Evolutionary conservation across 306 rosid species (phyloP).

Genomic region (Cucurbita maxima): DNA sequence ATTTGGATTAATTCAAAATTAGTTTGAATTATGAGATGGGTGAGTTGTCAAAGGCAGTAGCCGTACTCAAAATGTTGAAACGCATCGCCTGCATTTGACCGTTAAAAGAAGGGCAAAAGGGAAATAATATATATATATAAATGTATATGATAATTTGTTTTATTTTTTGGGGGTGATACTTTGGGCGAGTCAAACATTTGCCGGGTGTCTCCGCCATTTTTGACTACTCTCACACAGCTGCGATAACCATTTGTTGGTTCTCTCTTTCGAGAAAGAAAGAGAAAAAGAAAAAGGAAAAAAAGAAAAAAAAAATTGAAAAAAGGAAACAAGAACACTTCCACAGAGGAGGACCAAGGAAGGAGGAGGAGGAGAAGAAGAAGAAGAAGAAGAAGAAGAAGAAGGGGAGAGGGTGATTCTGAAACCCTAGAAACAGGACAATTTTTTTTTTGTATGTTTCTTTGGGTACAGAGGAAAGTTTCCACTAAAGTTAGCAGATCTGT

Average conservation of each 20-base stretch:
- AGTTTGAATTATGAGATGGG: neutral
- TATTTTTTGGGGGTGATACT: neutral
- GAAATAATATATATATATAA: neutral
- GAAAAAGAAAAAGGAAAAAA: neutral
- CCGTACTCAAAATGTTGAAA: neutral
- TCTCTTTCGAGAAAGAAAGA: neutral
- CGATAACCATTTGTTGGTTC: neutral
- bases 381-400: neutral
- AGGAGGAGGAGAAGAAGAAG: neutral
- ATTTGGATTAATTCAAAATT: no score
- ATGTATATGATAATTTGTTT: neutral
- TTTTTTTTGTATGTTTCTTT: neutral
- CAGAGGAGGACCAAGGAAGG: neutral
- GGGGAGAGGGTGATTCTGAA: neutral
- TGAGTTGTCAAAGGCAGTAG: neutral
- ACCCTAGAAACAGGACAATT: neutral
- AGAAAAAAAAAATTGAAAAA: no score
- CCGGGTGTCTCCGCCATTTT: constrained; percentile 4
- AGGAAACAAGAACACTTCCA: no score
- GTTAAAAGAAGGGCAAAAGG: neutral
- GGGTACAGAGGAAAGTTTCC: neutral
- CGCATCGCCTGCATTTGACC: constrained; percentile 5
- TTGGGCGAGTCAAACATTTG: constrained; percentile 9
- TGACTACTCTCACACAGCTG: constrained; percentile 3
- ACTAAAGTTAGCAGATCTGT: constrained; percentile 7